Base-by-base conservation (phyloP, 805 yeast species). In the Scheffersomyces coipomensis region DNA sequence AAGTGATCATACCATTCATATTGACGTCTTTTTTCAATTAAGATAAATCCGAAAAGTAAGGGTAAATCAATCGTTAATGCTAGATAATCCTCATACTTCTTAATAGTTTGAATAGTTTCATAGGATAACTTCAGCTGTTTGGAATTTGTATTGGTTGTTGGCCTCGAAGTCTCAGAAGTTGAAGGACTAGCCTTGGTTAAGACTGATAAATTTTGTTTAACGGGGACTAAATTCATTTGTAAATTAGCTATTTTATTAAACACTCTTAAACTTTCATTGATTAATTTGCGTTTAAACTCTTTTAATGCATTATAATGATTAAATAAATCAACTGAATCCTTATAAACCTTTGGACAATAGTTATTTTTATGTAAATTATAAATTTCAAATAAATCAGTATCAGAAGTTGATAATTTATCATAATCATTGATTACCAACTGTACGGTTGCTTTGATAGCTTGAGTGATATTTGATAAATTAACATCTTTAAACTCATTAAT, bases 31-130 rank as follows among this genome's bases (percentile, higher is more conserved):
- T 65, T 69, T 46, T 85, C 90, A 34, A 85, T 71, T 2, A 83
- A 45, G 57, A 79, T 74, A n/a, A 83, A 64, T 1, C 93, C 93
- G 55, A 85, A 83, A 1, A 85, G 59, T 10, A 85, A 54, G 0
- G 95, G 95, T 19, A 86, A 53, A 54, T 86, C 93, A 11, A 78
- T 68, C 1, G 83, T 78, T 29, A 68, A 48, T 2, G 73, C 63
- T 4, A 68, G 53, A 39, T 61, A 53, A 42, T 69, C 67, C 47
- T 69, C 74, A 17, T 60, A 48, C 8, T 40, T 42, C 34, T 64
- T 66, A 21, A 67, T 58, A 17, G 44, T 37, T 35, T 47, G 51
- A 17, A 64, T 53, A 3, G 52, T 52, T 21, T 58, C 47, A 37
- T 38, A 53, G 2, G 53, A 44, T 17, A 51, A 33, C 3, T 34